Evolutionary conservation across 768 basidiomycete genomes (phyloP), one percentile per base, ranked within the genome.

Genomic region (Lentinula boryana): DNA sequence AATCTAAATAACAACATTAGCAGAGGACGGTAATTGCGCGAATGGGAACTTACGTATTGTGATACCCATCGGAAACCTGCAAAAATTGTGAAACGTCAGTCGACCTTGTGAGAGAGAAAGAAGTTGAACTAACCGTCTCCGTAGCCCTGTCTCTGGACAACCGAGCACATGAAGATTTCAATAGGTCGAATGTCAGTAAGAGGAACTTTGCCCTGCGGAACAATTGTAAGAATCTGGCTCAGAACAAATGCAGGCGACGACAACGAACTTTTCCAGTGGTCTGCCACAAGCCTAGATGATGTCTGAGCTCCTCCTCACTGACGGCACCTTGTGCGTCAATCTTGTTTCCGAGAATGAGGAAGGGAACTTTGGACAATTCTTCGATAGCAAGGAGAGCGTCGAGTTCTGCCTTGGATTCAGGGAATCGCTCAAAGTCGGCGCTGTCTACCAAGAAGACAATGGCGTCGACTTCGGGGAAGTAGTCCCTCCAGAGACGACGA

Each of bases 141-240:
- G 73, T 99, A 98, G 54, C 96, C 96, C 75, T 97, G 95, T 73
- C 96, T 84, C 83, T 96, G 94, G 60, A 99, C 97, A 60, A 99
- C 97, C 13, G 97, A 98, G 80, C 95, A 98, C 97, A 99, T 99
- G 86, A 98, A 99, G 67, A 98, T 84, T 72, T 99, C 97, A 74
- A 99, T 98, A 16, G 97, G 97, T 62, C 97, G 86, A 67, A 98
- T 98, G 74, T 98, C 96, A 67, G 80, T 91, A 70, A 99, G 84
- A 62, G 95, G 96, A 41, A 97, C 92, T 75, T 98, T 98, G 72
- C 97, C 97, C 95, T 97, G 66, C 36, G 43, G 27, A 53, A 50
- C 5, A 18, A 33, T 21, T 18, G 32, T 31, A 35, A 53, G 43
- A 32, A 18, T 35, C 16, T 4, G 27, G 16, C 33, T 13, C 15